Evolutionary conservation across 2,329 filamentous ascomycete genomes (phyloP), one percentile per base, ranked within the genome.

Genomic region (Graphilbum ipis-grandicollis): DNA sequence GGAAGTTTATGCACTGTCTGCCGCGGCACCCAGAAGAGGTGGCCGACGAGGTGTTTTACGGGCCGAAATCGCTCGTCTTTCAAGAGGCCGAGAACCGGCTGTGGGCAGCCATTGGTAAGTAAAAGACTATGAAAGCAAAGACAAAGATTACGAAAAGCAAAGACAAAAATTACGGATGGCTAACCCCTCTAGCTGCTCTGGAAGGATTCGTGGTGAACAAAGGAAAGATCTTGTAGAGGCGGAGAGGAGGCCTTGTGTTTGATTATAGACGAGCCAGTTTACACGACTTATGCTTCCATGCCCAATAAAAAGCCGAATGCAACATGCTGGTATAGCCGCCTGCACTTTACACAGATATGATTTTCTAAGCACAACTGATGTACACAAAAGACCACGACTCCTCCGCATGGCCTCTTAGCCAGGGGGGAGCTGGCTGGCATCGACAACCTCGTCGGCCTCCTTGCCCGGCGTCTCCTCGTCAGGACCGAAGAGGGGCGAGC

Each of bases 1-100:
- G 90, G 90, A 85, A 83, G 57, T 98, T 98, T 56, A 94, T 98
- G 90, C 90, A 98, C 63, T 98, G 90, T 55, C 59, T 98, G 41
- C 90, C 90, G 13, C 72, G 90, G 43, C 86, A 98, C 53, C 71
- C 72, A 0, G 88, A 98, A 56, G 90, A 98, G 60, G 90, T 98
- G 25, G 75, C 71, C 40, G 88, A 98, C 50, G 85, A 90, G 51
- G 86, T 98, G 2, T 96, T 98, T 53, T 94, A 96, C 57, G 76
- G 82, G 34, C 66, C 72, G 0, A 70, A 79, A 50, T 93, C 82
- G 29, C 62, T 98, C 19, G 90, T 96, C 4, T 98, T 94, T 60
- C 75, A 73, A 2, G 90, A 98, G 58, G 90, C 84, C 0, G 86
- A 96, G 61, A 98, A 98, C 53, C 75, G 90, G 45, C 56, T 98